These are phyloP conservation scores for Zhuliangozyma blackwelliae DNA, from an alignment of 1,139 yeast species.

Conservation along the genomic window DNA sequence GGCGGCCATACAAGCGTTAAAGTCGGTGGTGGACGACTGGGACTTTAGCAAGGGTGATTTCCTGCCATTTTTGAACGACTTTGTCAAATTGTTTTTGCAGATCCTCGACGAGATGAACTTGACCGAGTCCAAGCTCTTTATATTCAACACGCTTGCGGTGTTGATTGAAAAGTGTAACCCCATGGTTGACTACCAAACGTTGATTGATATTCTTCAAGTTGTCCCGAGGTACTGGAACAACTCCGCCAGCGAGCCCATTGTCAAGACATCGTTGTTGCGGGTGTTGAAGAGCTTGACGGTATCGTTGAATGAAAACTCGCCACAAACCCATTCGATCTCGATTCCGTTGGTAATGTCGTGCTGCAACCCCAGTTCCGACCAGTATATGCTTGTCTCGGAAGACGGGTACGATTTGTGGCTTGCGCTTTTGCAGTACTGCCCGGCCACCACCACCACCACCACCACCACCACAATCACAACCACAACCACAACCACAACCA, in stretches of 20 bases:
- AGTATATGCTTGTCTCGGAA: constrained; percentile 65
- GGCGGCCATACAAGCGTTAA: constrained; percentile 70
- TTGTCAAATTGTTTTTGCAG: constrained; percentile 45
- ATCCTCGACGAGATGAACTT: constrained; percentile 41
- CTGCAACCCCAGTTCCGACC: constrained; percentile 53
- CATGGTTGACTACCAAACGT: constrained; percentile 46
- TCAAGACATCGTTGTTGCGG: constrained; percentile 69
- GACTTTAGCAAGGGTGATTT: constrained; percentile 70
- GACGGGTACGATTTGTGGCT: constrained; percentile 90
- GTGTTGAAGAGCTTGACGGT: constrained; percentile 59
- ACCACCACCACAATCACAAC: constrained; percentile 14
- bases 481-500: constrained; percentile 13
- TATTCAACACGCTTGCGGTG: constrained; percentile 62
- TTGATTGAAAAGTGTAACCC: constrained; percentile 66
- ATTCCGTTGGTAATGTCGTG: constrained; percentile 68
- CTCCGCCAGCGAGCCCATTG: constrained; percentile 52
- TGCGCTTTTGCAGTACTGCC: constrained; percentile 57
- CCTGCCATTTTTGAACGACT: constrained; percentile 56
- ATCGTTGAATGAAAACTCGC: constrained; percentile 62
- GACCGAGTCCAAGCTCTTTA: constrained; percentile 71
- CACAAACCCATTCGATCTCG: constrained; percentile 57
- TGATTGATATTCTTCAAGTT: constrained; percentile 51
- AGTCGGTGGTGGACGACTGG: constrained; percentile 77
- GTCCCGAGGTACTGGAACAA: constrained; percentile 77
- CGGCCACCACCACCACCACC: constrained; percentile 19